Percentiles rank a stretch among this genome's conserved stretches.
Evolutionary conservation across 129 eudicot genomes (phyloP).

Genomic region (Ambrosia trifida): DNA sequence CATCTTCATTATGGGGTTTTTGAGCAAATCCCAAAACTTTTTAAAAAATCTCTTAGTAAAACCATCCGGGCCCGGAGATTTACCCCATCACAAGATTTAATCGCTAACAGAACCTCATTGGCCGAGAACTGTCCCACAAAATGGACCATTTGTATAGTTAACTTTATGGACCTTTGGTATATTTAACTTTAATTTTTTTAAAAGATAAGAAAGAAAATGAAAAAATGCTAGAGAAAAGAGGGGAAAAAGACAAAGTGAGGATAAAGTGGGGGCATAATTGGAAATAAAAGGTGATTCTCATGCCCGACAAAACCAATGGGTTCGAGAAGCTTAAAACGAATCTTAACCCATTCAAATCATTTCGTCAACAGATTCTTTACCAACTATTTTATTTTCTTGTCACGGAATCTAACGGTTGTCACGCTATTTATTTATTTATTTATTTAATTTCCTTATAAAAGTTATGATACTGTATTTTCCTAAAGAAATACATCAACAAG

Average conservation of each 20-base stretch:
- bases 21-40: no score
- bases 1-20: no score
- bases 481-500: neutral
- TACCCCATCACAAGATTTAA: no score
- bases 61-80: no score
- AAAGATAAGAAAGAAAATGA: neutral
- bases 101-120: no score
- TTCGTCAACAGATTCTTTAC: slow-evolving; percentile 22
- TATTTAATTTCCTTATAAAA: neutral
- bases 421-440: neutral
- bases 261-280: slow-evolving; percentile 1
- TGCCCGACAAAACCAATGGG: slow-evolving; percentile 42
- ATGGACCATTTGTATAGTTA: no score
- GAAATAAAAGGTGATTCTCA: slow-evolving; percentile 27
- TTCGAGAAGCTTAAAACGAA: slow-evolving; percentile 26
- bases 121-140: no score
- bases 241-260: neutral
- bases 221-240: neutral
- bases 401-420: slow-evolving; percentile 25
- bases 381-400: slow-evolving; percentile 1
- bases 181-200: neutral
- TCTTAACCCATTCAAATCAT: slow-evolving; percentile 30
- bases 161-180: no score
- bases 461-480: neutral
- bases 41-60: no score